Base-by-base conservation (phyloP, 768 basidiomycete genomes). In the Amanita rubescens region DNA sequence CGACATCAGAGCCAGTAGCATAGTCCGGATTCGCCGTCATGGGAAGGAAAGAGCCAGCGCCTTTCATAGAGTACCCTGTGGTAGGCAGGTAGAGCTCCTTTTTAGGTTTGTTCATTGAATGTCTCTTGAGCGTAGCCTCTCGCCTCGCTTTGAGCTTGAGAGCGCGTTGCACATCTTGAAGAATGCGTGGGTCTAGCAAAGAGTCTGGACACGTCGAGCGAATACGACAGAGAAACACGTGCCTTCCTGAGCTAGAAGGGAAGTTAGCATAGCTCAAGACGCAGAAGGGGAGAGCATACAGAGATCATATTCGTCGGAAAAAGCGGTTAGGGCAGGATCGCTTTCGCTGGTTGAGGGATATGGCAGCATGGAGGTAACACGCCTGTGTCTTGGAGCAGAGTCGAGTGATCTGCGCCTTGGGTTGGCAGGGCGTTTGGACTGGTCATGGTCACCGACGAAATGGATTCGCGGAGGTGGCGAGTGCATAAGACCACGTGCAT, bases 101-200 rank as follows among this genome's bases (percentile, higher is more conserved):
- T 56, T 51, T 6, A 70, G 35, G 14, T 27, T 25, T 22, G 25
- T 27, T 24, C 30, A 45, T 14, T 19, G 53, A 53, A 24, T 50
- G 62, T 20, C 60, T 62, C 49, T 79, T 63, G 38, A 87, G 81
- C 12, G 38, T 12, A 48, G 85, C 85, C 60, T 89, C 87, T 24
- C 87, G 79, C 45, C 84, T 76, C 24, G 86, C 84, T 65, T 90
- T 89, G 49, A 87, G 68, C 53, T 79, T 81, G 27, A 91, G 63
- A 5, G 86, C 88, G 50, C 81, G 80, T 59, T 90, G 85, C 5
- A 91, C 86, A 57, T 90, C 89, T 64, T 85, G 87, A 50, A 90
- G 65, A 57, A 91, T 84, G 59, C 76, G 76, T n/a, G 88, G 85
- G 69, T 91, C 88, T 91, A 65, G 44, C 52, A 33, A 43, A 9